Percentiles rank a stretch among this genome's conserved stretches.
Conservation (phyloP, 495 filamentous ascomycete genomes). For the Penicillium psychrofluorescens region DNA sequence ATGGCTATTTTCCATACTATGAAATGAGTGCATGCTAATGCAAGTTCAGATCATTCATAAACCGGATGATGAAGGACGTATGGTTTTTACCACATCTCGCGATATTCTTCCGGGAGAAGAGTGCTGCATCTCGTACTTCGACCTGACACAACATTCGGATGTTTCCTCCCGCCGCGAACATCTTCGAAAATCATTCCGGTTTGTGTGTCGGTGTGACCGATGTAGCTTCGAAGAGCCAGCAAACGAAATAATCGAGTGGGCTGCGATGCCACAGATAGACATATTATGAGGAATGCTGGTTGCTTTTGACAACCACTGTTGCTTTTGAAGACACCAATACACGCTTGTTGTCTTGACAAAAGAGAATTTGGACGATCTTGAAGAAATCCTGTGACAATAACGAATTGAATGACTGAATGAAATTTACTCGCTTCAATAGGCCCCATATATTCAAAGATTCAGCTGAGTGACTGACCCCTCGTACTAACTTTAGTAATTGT, state of each 20-base stretch:
- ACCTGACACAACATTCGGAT: conserved; percentile 18
- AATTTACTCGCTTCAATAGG: no score
- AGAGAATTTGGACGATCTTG: no score
- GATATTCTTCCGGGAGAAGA: conserved; percentile 31
- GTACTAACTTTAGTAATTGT: no score
- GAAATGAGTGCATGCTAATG: conserved; percentile 1
- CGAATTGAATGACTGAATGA: no score
- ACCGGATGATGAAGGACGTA: conserved; percentile 24
- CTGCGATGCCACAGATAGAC: conserved; percentile 12
- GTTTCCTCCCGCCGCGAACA: conserved; percentile 19
- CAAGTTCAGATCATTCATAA: conserved; percentile 24
- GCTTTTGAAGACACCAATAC: no score
- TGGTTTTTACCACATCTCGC: conserved; percentile 29
- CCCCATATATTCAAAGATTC: no score
- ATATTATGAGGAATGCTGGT: neutral
- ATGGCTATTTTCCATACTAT: neutral
- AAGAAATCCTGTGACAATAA: no score
- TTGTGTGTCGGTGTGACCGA: conserved; percentile 25
- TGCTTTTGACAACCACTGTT: no score
- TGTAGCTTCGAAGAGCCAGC: conserved; percentile 21
- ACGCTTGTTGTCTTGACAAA: no score
- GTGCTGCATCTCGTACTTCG: conserved; percentile 37
- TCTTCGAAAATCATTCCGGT: conserved; percentile 25
- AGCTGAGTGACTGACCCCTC: no score
- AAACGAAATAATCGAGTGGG: conserved; percentile 6